Evolutionary conservation across 495 filamentous ascomycete species (phyloP).

Genomic region (Diplogelasinospora grovesii): DNA sequence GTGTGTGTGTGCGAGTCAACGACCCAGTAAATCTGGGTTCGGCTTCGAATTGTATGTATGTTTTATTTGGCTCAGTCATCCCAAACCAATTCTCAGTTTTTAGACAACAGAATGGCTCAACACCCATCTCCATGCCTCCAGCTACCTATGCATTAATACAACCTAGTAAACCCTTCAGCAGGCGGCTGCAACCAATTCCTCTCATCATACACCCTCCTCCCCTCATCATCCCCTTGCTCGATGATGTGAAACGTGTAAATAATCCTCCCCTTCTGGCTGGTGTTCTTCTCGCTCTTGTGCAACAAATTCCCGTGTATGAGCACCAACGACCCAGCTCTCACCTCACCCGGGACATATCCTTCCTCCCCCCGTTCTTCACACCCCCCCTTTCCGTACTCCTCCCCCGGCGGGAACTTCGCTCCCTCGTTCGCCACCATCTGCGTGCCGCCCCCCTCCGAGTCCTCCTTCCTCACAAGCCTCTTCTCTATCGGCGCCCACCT

Average conservation of each 20-base stretch:
- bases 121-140: too few species aligned
- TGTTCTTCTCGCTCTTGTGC: slow-evolving; percentile 93
- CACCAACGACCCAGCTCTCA: slow-evolving; percentile 82
- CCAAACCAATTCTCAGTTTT: too few species aligned
- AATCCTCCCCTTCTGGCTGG: slow-evolving; percentile 74
- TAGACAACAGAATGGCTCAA: too few species aligned
- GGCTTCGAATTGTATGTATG: too few species aligned
- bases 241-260: slow-evolving; percentile 99
- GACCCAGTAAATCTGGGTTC: too few species aligned
- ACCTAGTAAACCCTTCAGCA: slow-evolving; percentile 63
- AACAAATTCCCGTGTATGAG: slow-evolving; percentile 94
- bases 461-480: slow-evolving; percentile 64
- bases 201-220: slow-evolving; percentile 62
- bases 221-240: slow-evolving; percentile 67
- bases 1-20: too few species aligned
- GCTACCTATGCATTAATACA: slow-evolving; percentile 48
- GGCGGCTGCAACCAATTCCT: slow-evolving; percentile 91
- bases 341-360: slow-evolving; percentile 64
- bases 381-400: slow-evolving; percentile 35
- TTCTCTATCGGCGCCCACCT: slow-evolving; percentile 54
- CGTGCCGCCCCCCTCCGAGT: slow-evolving; percentile 35
- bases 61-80: too few species aligned
- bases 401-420: slow-evolving; percentile 33
- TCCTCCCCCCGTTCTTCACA: slow-evolving; percentile 34
- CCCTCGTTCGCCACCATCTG: slow-evolving; percentile 46